A percentile compares a stretch with the other conserved stretches of the same genome.
phyloP scores from a whole-genome alignment of 1,284 basidiomycete genomes.

The Mycosarcoma maydis region DNA sequence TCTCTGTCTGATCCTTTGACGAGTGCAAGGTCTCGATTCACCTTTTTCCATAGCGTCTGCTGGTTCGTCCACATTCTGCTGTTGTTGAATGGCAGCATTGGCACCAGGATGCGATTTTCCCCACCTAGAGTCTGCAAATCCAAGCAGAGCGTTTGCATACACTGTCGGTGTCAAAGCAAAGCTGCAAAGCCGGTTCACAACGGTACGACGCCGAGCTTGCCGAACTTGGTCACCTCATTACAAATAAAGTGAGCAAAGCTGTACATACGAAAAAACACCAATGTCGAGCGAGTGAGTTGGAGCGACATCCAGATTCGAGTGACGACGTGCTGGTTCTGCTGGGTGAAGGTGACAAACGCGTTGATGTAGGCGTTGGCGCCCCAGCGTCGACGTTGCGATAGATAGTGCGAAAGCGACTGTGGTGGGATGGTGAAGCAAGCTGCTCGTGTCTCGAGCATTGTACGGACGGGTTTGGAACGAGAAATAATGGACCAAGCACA shows the following conservation, averaged over 20 bases:
- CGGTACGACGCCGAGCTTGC: constrained; percentile 14
- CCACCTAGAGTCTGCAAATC: constrained; percentile 33
- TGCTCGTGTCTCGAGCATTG: constrained; percentile 26
- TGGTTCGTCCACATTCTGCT: background rate
- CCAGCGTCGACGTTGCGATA: constrained; percentile 31
- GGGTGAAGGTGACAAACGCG: constrained; percentile 22
- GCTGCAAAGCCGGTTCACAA: constrained; percentile 23
- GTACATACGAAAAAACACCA: constrained; percentile 33
- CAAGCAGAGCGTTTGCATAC: constrained; percentile 29
- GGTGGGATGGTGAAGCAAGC: constrained; percentile 40
- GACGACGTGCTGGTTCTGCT: constrained; percentile 18
- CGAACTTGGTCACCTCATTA: constrained; percentile 24
- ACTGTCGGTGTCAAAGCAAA: constrained; percentile 26
- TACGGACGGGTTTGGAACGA: constrained; percentile 25
- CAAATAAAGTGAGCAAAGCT: constrained; percentile 31
- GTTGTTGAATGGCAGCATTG: constrained; percentile 6
- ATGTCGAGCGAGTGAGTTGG: constrained; percentile 16
- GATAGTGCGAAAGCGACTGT: constrained; percentile 32
- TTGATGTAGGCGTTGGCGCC: constrained; percentile 39
- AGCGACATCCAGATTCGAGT: constrained; percentile 31
- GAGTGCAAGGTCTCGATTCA: constrained; percentile 4
- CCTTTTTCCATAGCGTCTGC: constrained; percentile 15
- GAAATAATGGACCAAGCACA: constrained; percentile 39
- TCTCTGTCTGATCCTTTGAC: constrained; percentile 23
- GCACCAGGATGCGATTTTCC: constrained; percentile 27